Conservation (phyloP, 768 basidiomycete species). For the Mycena rosella region DNA sequence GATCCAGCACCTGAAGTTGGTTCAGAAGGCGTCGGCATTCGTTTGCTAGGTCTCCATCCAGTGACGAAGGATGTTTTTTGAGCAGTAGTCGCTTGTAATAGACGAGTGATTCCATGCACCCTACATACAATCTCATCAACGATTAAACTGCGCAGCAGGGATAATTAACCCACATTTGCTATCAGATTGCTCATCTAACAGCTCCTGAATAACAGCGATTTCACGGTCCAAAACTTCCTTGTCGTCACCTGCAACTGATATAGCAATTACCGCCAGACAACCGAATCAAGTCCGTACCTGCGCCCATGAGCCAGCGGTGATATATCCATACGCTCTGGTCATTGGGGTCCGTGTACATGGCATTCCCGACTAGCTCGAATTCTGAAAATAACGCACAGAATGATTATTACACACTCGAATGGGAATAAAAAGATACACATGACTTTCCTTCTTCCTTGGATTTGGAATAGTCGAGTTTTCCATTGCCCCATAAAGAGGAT, state of each 20-base stretch:
- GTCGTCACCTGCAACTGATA: slow-evolving; percentile 63
- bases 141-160: slow-evolving; percentile 15
- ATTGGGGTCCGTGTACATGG: slow-evolving; percentile 95
- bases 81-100: slow-evolving; percentile 83
- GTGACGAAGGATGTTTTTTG: slow-evolving; percentile 53
- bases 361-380: slow-evolving; percentile 92
- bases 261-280: slow-evolving; percentile 4
- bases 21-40: slow-evolving; percentile 66
- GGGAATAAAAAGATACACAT: slow-evolving; percentile 2
- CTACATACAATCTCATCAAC: slow-evolving; percentile 60
- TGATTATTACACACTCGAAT: slow-evolving; percentile 2
- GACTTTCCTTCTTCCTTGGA: slow-evolving; percentile 78
- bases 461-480: slow-evolving; percentile 62
- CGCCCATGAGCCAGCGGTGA: slow-evolving; percentile 95
- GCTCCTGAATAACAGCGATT: slow-evolving; percentile 82
- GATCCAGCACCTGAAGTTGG: slow-evolving; percentile 75
- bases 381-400: slow-evolving; percentile 65
- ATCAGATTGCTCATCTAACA: slow-evolving; percentile 90
- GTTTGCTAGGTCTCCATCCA: slow-evolving; percentile 52
- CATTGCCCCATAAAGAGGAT: slow-evolving; percentile 71
- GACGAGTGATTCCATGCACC: slow-evolving; percentile 95
- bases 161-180: slow-evolving; percentile 77
- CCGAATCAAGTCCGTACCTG: slow-evolving; percentile 59
- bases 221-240: slow-evolving; percentile 75
- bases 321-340: slow-evolving; percentile 99